Evolutionary conservation across 2,329 filamentous ascomycete species (phyloP).

Genomic region (Colletotrichum tabaci): DNA sequence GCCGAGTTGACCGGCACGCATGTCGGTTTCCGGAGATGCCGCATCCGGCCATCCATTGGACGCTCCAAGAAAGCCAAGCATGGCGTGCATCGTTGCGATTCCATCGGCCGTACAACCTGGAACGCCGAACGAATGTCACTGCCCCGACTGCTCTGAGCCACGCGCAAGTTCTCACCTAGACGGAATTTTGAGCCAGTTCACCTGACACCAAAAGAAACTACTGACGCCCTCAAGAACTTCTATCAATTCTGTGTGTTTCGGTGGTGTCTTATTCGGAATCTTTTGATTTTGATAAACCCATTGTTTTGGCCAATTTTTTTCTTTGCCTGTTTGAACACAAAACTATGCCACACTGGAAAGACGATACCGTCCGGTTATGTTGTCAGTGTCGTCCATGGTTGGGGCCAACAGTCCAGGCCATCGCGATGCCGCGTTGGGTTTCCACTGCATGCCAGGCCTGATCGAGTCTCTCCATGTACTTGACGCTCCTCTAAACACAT

Average conservation of each 20-base stretch:
- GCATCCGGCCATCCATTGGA: conserved; percentile 19
- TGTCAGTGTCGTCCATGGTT: background rate
- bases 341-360: background rate
- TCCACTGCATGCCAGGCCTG: background rate
- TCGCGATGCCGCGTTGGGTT: background rate
- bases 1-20: conserved; percentile 8
- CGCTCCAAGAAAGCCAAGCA: conserved; percentile 10
- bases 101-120: background rate
- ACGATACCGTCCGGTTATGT: background rate
- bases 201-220: background rate
- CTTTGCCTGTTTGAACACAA: background rate
- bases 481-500: background rate
- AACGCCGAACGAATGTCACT: background rate
- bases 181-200: background rate
- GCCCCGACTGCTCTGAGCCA: background rate
- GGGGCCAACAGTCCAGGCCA: background rate
- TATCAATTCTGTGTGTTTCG: background rate
- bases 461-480: background rate
- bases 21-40: background rate
- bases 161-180: background rate
- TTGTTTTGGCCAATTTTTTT: background rate
- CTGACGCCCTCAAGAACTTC: background rate
- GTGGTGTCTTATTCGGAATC: no score
- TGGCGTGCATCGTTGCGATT: conserved; percentile 8
- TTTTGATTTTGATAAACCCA: background rate